Conservation (phyloP, 176 grass and related monocot genomes). For the Oryza rufipogon region DNA sequence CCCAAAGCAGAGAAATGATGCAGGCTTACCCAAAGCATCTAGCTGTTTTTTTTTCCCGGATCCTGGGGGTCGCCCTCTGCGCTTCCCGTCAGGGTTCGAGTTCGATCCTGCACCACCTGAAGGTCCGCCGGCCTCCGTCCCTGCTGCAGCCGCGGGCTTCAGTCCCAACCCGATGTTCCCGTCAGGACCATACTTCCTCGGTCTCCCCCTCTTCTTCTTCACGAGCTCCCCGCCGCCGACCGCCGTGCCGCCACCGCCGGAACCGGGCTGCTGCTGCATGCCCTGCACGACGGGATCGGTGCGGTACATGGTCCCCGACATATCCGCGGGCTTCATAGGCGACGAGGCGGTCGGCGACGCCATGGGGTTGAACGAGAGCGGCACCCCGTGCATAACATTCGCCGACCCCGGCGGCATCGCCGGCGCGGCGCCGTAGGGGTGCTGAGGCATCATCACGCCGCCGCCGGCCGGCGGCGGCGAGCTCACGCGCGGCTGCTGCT, state of each 20-base stretch:
- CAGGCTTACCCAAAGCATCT: constrained; percentile 73
- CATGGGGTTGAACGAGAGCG: constrained; percentile 56
- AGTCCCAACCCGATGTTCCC: constrained; percentile 57
- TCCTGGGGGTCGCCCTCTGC: constrained; percentile 70
- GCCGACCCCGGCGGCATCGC: constrained; percentile 39
- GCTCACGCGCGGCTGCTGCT: constrained; percentile 28
- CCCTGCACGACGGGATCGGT: constrained; percentile 34
- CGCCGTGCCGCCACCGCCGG: neutral
- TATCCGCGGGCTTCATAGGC: constrained; percentile 44
- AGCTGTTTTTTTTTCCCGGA: constrained; percentile 94
- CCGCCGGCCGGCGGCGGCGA: constrained; percentile 34
- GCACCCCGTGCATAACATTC: constrained; percentile 54
- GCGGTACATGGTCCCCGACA: constrained; percentile 40
- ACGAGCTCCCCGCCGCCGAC: constrained; percentile 51
- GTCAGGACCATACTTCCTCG: constrained; percentile 89
- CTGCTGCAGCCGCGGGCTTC: constrained; percentile 18
- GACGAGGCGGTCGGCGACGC: constrained; percentile 41
- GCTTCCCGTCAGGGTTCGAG: constrained; percentile 66
- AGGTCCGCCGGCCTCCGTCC: constrained; percentile 31
- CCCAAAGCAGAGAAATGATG: neutral
- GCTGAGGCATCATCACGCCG: constrained; percentile 57
- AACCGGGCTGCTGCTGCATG: constrained; percentile 35
- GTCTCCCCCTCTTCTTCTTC: constrained; percentile 97
- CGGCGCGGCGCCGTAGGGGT: constrained; percentile 35
- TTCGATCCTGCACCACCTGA: constrained; percentile 55